A percentile compares a stretch with the other conserved stretches of the same genome.
phyloP scores from a whole-genome alignment of 257 asterid genomes.

The Solanum sitiens region DNA sequence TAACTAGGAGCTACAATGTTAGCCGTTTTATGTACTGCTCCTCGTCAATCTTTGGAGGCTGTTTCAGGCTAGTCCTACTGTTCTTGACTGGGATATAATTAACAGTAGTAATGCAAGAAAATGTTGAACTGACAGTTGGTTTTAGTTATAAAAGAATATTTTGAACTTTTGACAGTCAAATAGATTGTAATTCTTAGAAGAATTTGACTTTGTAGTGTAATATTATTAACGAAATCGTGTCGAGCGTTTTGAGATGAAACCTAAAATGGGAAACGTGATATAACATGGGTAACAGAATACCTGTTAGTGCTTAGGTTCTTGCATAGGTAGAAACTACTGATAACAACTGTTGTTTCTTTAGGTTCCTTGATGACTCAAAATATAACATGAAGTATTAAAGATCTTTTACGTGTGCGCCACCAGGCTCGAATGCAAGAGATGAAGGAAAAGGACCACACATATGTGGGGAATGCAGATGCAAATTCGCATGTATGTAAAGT shows the following conservation, averaged over 20 bases:
- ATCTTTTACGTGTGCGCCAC: neutral
- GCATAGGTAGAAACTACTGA: neutral
- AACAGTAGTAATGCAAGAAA: neutral
- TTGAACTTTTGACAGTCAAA: neutral
- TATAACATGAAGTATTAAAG: neutral
- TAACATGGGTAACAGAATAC: neutral
- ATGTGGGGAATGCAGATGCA: constrained; percentile 61
- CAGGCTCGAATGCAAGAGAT: constrained; percentile 97
- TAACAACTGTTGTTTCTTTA: neutral
- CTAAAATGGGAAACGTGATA: neutral
- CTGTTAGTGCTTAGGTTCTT: neutral
- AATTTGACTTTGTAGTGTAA: neutral
- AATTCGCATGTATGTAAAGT: constrained; percentile 86
- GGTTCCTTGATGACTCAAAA: neutral
- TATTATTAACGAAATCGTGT: neutral
- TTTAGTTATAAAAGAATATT: neutral
- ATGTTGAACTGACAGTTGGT: neutral
- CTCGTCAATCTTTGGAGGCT: neutral
- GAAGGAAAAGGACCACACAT: constrained; percentile 73
- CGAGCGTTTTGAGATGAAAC: neutral
- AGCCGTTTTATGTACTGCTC: neutral
- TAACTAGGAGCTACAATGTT: neutral
- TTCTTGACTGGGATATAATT: neutral
- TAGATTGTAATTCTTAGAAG: neutral
- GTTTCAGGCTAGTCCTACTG: neutral